phyloP scores from a whole-genome alignment of 2,329 filamentous ascomycete genomes.

The Diplodia seriata region DNA sequence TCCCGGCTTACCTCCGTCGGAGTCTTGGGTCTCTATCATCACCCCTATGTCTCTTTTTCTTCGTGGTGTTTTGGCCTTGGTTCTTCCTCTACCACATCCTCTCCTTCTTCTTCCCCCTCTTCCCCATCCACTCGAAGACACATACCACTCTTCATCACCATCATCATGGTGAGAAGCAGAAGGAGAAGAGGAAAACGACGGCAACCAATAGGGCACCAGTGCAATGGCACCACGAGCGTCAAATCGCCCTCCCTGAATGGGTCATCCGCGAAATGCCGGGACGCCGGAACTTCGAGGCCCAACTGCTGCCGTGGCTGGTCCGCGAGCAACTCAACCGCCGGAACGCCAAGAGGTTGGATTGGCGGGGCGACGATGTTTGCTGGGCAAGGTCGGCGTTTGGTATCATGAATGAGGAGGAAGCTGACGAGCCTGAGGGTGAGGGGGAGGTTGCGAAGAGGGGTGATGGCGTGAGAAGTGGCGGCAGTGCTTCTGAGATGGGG shows the following conservation, averaged over 20 bases:
- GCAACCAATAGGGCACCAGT: background rate
- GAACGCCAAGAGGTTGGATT: conserved; percentile 11
- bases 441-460: background rate
- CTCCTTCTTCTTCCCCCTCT: background rate
- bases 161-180: background rate
- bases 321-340: conserved; percentile 11
- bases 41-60: background rate
- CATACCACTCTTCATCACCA: background rate
- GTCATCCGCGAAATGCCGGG: conserved; percentile 24
- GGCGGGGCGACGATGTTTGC: background rate
- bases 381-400: conserved; percentile 1
- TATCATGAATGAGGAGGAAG: no score
- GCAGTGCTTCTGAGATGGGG: no score
- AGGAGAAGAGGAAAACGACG: background rate
- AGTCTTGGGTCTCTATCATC: background rate
- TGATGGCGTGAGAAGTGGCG: background rate
- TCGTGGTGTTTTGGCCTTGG: background rate
- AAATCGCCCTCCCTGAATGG: conserved; percentile 22
- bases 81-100: background rate
- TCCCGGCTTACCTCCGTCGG: background rate
- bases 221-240: background rate
- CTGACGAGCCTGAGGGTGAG: background rate
- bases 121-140: background rate
- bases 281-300: conserved; percentile 24
- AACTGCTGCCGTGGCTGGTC: conserved; percentile 20